A percentile compares a stretch with the other conserved stretches of the same genome.
Evolutionary conservation across 371 early-diverging fungal genomes (phyloP).

Genomic region (Zychaea mexicana): DNA sequence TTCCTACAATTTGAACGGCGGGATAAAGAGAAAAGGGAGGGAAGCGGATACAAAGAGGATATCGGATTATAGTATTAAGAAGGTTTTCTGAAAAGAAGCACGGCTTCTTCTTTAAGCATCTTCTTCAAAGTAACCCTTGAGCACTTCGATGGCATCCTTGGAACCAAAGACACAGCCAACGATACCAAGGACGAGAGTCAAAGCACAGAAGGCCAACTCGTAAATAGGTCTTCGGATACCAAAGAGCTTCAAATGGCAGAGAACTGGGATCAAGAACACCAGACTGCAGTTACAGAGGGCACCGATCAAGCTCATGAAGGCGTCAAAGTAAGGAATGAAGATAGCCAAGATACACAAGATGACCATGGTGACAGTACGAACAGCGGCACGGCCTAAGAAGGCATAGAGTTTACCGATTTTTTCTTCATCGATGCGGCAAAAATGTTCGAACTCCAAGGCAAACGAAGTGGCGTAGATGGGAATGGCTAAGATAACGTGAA

Average conservation of each 20-base stretch:
- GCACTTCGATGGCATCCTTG: constrained; percentile 50
- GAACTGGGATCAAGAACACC: constrained; percentile 72
- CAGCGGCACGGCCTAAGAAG: constrained; percentile 52
- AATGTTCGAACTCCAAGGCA: constrained; percentile 72
- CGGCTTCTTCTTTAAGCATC: not conserved
- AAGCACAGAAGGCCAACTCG: constrained; percentile 55
- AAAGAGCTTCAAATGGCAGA: constrained; percentile 65
- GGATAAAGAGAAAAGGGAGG: too few species aligned
- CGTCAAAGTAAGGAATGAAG: constrained; percentile 72
- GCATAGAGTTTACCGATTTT: constrained; percentile 40
- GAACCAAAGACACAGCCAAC: constrained; percentile 68
- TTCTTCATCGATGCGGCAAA: constrained; percentile 36
- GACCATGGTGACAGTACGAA: constrained; percentile 54
- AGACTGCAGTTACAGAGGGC: constrained; percentile 69
- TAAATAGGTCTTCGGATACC: constrained; percentile 52
- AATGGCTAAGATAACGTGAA: constrained; percentile 86
- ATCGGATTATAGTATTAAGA: too few species aligned
- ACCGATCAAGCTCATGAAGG: constrained; percentile 76
- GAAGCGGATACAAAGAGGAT: not conserved
- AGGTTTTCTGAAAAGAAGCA: not conserved
- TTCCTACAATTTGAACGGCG: too few species aligned
- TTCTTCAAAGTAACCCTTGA: constrained; percentile 12
- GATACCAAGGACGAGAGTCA: constrained; percentile 61
- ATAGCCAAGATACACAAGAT: constrained; percentile 54
- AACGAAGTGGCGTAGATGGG: constrained; percentile 86